A percentile compares a stretch with the other conserved stretches of the same genome.
Conservation (phyloP, 2,329 filamentous ascomycete species). For the Talaromyces islandicus region DNA sequence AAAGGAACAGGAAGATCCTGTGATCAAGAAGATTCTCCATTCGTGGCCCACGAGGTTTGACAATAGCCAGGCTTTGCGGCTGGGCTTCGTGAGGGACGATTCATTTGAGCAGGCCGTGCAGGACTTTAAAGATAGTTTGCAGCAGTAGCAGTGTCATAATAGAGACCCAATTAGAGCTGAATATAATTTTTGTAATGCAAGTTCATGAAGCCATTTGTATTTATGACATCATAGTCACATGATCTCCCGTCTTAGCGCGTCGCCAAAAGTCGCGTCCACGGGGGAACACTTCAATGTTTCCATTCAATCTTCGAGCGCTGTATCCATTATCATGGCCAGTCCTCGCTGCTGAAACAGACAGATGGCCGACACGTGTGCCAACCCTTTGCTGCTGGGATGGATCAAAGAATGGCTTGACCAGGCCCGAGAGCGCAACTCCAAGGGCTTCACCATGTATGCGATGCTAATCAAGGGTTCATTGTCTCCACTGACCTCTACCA, state of each 20-base stretch:
- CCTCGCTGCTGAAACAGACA: not conserved
- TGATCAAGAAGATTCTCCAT: conserved; percentile 48
- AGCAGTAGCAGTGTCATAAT: conserved; percentile 8
- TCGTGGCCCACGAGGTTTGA: conserved; percentile 54
- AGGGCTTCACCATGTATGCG: conserved; percentile 53
- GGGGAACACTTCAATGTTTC: not conserved
- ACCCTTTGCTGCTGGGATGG: conserved; percentile 66
- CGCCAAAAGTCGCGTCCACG: not conserved
- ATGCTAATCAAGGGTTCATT: not conserved
- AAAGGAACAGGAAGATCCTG: conserved; percentile 46
- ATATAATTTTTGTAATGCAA: too few relatives aligned
- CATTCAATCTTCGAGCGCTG: too few relatives aligned
- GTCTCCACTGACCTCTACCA: not conserved
- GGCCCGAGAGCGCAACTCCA: conserved; percentile 63
- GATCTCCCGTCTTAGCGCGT: conserved; percentile 6
- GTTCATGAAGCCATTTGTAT: too few relatives aligned
- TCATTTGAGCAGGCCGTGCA: conserved; percentile 51
- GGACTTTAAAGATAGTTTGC: conserved; percentile 45
- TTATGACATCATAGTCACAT: not conserved
- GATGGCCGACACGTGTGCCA: conserved; percentile 49
- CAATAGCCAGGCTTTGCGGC: conserved; percentile 43
- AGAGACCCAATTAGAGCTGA: not conserved
- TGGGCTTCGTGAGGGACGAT: conserved; percentile 49
- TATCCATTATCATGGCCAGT: not conserved
- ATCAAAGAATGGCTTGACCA: conserved; percentile 71